A percentile compares a stretch with the other conserved stretches of the same genome.
Evolutionary conservation across 1,139 yeast genomes (phyloP).

Genomic region (Candida neerlandica): DNA sequence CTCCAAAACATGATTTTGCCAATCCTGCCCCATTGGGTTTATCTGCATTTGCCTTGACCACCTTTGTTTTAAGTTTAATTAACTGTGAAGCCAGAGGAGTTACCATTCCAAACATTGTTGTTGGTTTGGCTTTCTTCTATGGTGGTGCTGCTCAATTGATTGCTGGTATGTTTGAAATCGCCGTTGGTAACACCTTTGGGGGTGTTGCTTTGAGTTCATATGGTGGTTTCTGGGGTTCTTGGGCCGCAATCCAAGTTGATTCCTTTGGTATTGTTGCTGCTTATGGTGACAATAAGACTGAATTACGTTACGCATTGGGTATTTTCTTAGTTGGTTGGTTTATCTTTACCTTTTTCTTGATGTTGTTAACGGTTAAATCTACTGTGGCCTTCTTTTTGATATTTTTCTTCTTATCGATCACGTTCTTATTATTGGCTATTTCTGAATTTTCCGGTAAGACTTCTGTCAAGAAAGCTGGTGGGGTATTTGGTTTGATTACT

Average conservation of each 20-base stretch:
- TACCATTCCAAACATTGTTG: slow-evolving; percentile 35
- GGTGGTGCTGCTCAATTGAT: slow-evolving; percentile 77
- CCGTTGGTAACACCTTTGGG: slow-evolving; percentile 86
- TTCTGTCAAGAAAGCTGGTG: slow-evolving; percentile 64
- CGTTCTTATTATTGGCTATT: slow-evolving; percentile 68
- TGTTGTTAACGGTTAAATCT: slow-evolving; percentile 72
- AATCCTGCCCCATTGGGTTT: slow-evolving; percentile 91
- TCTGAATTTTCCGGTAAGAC: slow-evolving; percentile 45
- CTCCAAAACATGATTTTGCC: slow-evolving; percentile 73
- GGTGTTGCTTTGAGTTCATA: slow-evolving; percentile 79
- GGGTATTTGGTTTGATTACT: slow-evolving; percentile 77
- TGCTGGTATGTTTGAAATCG: slow-evolving; percentile 81
- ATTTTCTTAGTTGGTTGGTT: slow-evolving; percentile 79
- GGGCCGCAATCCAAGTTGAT: slow-evolving; percentile 71
- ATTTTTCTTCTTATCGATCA: slow-evolving; percentile 63
- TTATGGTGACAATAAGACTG: slow-evolving; percentile 37
- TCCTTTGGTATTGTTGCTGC: slow-evolving; percentile 73
- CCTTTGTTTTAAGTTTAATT: slow-evolving; percentile 72
- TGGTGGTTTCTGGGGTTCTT: slow-evolving; percentile 91
- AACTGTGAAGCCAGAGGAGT: slow-evolving; percentile 42
- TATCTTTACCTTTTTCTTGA: slow-evolving; percentile 70
- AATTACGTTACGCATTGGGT: slow-evolving; percentile 59
- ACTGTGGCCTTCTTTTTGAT: slow-evolving; percentile 74
- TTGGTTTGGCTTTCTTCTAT: slow-evolving; percentile 80
- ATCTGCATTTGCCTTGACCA: slow-evolving; percentile 80